Conservation (phyloP, 2,329 filamentous ascomycete species). For the Cephalotrichum gorgonifer region DNA sequence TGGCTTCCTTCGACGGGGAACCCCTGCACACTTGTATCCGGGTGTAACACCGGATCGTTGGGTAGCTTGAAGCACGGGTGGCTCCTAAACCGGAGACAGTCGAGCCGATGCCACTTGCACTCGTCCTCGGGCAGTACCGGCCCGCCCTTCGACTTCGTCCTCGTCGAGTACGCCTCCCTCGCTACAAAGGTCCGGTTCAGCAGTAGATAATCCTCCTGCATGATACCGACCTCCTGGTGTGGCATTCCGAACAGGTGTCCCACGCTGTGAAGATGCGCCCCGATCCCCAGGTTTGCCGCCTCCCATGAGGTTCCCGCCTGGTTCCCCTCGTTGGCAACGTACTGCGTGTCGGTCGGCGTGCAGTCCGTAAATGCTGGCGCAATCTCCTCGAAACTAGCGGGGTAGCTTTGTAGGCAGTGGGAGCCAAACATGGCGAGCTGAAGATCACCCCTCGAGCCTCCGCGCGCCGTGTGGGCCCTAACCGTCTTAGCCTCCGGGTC, state of each 20-base stretch:
- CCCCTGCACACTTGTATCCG: constrained; percentile 71
- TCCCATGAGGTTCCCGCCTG: constrained; percentile 91
- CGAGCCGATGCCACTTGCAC: constrained; percentile 83
- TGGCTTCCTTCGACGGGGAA: constrained; percentile 74
- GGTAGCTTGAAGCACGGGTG: constrained; percentile 86
- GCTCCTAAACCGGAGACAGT: constrained; percentile 76
- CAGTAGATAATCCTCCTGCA: constrained; percentile 78
- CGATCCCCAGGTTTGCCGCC: constrained; percentile 87
- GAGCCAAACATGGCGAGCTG: constrained; percentile 87
- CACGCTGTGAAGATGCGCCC: constrained; percentile 83
- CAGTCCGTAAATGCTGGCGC: constrained; percentile 83
- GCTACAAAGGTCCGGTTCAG: constrained; percentile 76
- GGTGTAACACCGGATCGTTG: constrained; percentile 52
- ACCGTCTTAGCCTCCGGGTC: constrained; percentile 61
- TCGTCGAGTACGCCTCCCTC: constrained; percentile 75
- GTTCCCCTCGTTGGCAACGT: constrained; percentile 75
- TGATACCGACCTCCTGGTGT: constrained; percentile 82
- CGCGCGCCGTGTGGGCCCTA: constrained; percentile 74
- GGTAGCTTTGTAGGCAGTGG: constrained; percentile 85
- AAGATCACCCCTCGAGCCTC: constrained; percentile 60
- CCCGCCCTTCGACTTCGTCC: constrained; percentile 74
- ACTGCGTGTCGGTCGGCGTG: constrained; percentile 72
- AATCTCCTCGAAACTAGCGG: constrained; percentile 79
- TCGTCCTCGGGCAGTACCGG: constrained; percentile 69
- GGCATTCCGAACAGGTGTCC: constrained; percentile 86